Conservation (phyloP, 371 early-diverging fungal genomes). For the Gilbertella persicaria region DNA sequence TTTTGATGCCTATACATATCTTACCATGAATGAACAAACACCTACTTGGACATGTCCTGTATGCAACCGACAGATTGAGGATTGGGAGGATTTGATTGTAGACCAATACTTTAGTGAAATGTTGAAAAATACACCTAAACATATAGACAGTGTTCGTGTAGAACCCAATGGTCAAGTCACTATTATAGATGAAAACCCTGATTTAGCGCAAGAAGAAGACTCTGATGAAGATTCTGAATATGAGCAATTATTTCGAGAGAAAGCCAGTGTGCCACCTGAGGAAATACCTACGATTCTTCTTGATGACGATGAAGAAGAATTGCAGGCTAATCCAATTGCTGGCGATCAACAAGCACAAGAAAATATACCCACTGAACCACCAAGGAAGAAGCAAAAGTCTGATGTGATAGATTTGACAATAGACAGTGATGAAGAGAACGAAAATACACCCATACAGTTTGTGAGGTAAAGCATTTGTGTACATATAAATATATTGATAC, state of each 20-base stretch:
- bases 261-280: neutral
- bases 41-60: conserved; percentile 79
- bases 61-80: conserved; percentile 57
- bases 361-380: conserved; percentile 6
- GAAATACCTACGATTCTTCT: neutral
- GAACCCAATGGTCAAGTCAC: conserved; percentile 64
- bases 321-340: neutral
- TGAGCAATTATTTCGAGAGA: neutral
- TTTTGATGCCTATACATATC: conserved; percentile 69
- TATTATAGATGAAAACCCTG: conserved; percentile 31
- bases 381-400: conserved; percentile 8
- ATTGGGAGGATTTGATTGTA: conserved; percentile 62
- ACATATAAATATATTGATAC: no score
- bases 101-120: conserved; percentile 74
- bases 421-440: conserved; percentile 57
- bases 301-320: neutral
- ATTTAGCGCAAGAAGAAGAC: conserved; percentile 23
- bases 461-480: neutral
- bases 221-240: conserved; percentile 7
- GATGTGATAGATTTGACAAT: conserved; percentile 69
- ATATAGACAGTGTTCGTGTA: conserved; percentile 59
- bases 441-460: neutral
- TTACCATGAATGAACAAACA: conserved; percentile 70
- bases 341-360: neutral
- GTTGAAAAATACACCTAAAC: conserved; percentile 44